Conservation (phyloP, 2,329 filamentous ascomycete genomes). For the Fusarium oligoseptatum region DNA sequence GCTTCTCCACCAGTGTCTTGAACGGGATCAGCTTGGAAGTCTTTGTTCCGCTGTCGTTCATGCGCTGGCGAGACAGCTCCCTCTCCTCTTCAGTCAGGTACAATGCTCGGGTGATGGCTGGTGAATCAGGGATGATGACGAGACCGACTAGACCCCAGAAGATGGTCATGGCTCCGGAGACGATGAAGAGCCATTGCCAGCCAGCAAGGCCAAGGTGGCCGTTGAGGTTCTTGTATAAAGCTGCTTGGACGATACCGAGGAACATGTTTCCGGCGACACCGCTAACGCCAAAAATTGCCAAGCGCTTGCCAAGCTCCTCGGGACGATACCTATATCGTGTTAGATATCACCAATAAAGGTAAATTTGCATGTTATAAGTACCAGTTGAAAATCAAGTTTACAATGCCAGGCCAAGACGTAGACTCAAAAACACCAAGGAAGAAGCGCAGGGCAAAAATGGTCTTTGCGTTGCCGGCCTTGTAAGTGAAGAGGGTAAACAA, state of each 20-base stretch:
- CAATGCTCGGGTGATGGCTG: constrained; percentile 35
- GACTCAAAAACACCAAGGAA: constrained; percentile 43
- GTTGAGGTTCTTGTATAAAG: constrained; percentile 39
- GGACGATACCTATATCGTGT: constrained; percentile 32
- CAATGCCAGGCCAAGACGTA: constrained; percentile 42
- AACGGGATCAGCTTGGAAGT: constrained; percentile 37
- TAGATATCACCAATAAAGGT: not conserved
- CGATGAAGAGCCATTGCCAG: constrained; percentile 42
- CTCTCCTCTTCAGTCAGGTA: constrained; percentile 27
- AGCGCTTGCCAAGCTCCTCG: constrained; percentile 37
- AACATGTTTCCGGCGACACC: constrained; percentile 45
- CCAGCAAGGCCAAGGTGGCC: constrained; percentile 35
- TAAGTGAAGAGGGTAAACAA: constrained; percentile 37
- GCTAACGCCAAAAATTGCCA: constrained; percentile 43
- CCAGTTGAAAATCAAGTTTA: constrained; percentile 42
- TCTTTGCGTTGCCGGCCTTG: constrained; percentile 34
- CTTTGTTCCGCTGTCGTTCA: constrained; percentile 35
- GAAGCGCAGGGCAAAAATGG: constrained; percentile 32
- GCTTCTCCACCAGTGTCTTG: constrained; percentile 26
- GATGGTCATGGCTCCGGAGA: constrained; percentile 38
- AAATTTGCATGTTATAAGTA: not conserved
- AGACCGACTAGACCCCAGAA: constrained; percentile 41
- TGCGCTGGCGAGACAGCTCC: constrained; percentile 28
- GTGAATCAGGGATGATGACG: constrained; percentile 38
- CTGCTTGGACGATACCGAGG: constrained; percentile 40